Conservation (phyloP, 2,329 filamentous ascomycete species). For the Fusarium heterosporum region DNA sequence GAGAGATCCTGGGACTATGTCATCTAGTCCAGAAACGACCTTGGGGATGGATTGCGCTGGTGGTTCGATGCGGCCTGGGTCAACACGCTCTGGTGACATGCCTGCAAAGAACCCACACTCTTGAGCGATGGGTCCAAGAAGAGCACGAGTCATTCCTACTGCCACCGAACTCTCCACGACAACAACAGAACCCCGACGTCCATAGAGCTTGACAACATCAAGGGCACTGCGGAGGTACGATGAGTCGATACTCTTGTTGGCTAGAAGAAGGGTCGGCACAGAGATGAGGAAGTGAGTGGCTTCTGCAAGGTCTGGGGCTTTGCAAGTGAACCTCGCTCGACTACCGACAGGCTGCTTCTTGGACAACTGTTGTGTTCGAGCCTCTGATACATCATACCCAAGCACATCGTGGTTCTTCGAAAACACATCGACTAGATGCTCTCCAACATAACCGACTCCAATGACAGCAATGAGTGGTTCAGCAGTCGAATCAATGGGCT, state of each 20-base stretch:
- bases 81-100: constrained; percentile 66
- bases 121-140: constrained; percentile 60
- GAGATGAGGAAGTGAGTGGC: constrained; percentile 66
- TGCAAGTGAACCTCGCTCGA: constrained; percentile 54
- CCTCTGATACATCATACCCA: constrained; percentile 61
- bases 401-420: constrained; percentile 56
- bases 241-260: constrained; percentile 61
- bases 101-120: constrained; percentile 58
- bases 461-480: constrained; percentile 60
- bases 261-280: constrained; percentile 63
- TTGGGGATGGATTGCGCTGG: constrained; percentile 61
- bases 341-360: constrained; percentile 45
- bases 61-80: constrained; percentile 60
- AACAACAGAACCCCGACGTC: constrained; percentile 58
- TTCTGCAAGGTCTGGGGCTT: constrained; percentile 52
- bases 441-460: constrained; percentile 65
- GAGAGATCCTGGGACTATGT: constrained; percentile 59
- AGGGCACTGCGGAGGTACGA: constrained; percentile 61
- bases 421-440: constrained; percentile 61
- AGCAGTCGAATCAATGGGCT: constrained; percentile 18
- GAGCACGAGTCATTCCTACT: constrained; percentile 64
- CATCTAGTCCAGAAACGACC: constrained; percentile 64
- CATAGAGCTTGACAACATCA: constrained; percentile 55
- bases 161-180: constrained; percentile 67
- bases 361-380: constrained; percentile 53